These are phyloP conservation scores for Rauvolfia tetraphylla DNA, from an alignment of 257 asterid genomes.

Conservation along the genomic window DNA sequence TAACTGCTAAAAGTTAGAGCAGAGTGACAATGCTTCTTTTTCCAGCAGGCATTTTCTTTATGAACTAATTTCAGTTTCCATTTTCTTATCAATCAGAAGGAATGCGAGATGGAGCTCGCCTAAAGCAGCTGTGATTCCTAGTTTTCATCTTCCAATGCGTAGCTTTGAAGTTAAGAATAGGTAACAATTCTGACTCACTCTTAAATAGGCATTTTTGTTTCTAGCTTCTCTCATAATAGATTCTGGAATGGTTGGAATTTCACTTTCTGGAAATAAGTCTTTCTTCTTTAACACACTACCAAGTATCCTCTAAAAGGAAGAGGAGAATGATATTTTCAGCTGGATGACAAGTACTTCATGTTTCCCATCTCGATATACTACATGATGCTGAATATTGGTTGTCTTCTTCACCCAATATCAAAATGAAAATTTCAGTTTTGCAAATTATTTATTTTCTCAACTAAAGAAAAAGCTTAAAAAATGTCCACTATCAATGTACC, in stretches of 20 bases:
- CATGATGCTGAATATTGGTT: not conserved
- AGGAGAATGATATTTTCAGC: not conserved
- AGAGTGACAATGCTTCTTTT: not conserved
- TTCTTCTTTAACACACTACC: not conserved
- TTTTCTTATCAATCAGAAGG: constrained; percentile 38
- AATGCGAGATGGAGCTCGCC: constrained; percentile 58
- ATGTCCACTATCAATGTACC: not conserved
- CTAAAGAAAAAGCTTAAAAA: not conserved
- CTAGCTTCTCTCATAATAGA: not conserved
- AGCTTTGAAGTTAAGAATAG: constrained; percentile 82
- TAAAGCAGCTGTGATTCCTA: constrained; percentile 62
- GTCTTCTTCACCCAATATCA: not conserved
- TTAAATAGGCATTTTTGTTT: not conserved
- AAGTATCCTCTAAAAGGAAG: not conserved
- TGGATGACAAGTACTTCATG: not conserved
- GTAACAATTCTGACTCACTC: constrained; percentile 23
- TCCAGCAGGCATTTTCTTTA: not conserved
- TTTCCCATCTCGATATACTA: not conserved
- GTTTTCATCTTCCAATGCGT: constrained; percentile 83
- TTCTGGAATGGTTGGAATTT: not conserved
- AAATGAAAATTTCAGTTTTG: not conserved
- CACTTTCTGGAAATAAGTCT: not conserved
- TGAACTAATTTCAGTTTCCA: constrained; percentile 7
- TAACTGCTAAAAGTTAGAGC: not conserved
- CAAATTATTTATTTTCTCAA: not conserved